Base-by-base conservation (phyloP, 1,284 basidiomycete genomes). In the Sanghuangporus weigelae region DNA sequence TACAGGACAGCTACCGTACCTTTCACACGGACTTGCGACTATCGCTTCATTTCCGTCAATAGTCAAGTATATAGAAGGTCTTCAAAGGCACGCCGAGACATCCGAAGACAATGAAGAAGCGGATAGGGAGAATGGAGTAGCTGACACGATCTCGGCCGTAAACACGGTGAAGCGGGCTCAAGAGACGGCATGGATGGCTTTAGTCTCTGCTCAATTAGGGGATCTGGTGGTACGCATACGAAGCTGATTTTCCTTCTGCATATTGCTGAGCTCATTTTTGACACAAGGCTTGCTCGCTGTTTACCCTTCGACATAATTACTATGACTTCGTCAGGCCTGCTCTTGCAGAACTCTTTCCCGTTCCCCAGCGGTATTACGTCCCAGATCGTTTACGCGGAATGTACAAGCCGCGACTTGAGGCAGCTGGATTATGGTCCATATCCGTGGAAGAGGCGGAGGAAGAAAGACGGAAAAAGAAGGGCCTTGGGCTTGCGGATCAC, bases 361-460 rank as follows among this genome's bases (percentile, higher is more conserved):
- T 87, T 2, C 90, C 89, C 1, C 87, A 89, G 67, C 80, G 83
- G 6, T 92, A 90, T 71, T 93, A 87, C 69, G 81, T 90, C 1
- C 86, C 90, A 0, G 71, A 73, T 7, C 81, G 89, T 16, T 79
- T 92, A 51, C 81, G 89, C 35, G 76, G 81, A 35, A 72, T 78
- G 8, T 81, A 86, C 67, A 78, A 74, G 64, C 76, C 81, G 4
- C 81, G 88, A 8, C 75, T 93, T 23, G 82, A 88, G 69, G 79
- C 80, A 3, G 79, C 79, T 23, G 87, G 84, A 11, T 72, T 92
- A 19, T 92, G 90, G 89, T 77, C 74, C 67, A 66, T 78, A 3
- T 72, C 76, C 3, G 83, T 85, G 64, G 73, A 79, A 63, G 76
- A 78, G 49, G 73, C 77, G 23, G 78, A 81, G 63, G 70, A 72